These are phyloP conservation scores for Zygotorulaspora florentina DNA, from an alignment of 805 yeast genomes.

Conservation along the genomic window DNA sequence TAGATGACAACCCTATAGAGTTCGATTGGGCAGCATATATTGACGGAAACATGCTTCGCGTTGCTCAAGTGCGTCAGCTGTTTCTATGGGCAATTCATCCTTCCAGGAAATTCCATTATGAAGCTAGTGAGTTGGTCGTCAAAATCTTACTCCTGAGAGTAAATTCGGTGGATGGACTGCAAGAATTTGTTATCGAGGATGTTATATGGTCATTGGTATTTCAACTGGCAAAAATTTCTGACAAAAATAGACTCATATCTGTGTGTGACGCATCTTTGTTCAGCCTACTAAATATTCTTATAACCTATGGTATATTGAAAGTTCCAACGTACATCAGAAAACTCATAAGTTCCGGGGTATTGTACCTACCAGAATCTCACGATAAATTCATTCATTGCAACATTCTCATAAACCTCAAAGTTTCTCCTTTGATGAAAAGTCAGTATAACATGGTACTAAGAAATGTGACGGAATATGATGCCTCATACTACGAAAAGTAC, in stretches of 20 bases:
- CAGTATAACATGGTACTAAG: conserved; percentile 54
- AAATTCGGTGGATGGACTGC: conserved; percentile 25
- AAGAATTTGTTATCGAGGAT: conserved; percentile 37
- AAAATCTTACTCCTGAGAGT: conserved; percentile 29
- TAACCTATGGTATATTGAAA: conserved; percentile 43
- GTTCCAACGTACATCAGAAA: conserved; percentile 63
- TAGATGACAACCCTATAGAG: conserved; percentile 29
- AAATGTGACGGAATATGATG: conserved; percentile 44
- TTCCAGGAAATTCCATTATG: conserved; percentile 28
- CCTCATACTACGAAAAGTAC: conserved; percentile 32
- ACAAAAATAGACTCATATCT: conserved; percentile 21
- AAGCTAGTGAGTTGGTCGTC: conserved; percentile 30
- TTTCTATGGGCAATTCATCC: conserved; percentile 34
- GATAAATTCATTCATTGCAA: conserved; percentile 52
- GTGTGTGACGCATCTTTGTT: conserved; percentile 38
- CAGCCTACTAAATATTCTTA: conserved; percentile 41
- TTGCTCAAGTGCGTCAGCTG: conserved; percentile 28
- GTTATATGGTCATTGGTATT: conserved; percentile 36
- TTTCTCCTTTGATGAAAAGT: conserved; percentile 43
- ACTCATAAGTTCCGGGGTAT: conserved; percentile 80
- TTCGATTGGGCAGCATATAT: conserved; percentile 33
- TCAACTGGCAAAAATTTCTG: conserved; percentile 35
- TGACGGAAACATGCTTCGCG: conserved; percentile 25
- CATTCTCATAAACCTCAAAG: conserved; percentile 57
- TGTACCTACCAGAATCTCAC: conserved; percentile 53